phyloP scores from a whole-genome alignment of 2,329 filamentous ascomycete genomes.

The Lachnellula arida region DNA sequence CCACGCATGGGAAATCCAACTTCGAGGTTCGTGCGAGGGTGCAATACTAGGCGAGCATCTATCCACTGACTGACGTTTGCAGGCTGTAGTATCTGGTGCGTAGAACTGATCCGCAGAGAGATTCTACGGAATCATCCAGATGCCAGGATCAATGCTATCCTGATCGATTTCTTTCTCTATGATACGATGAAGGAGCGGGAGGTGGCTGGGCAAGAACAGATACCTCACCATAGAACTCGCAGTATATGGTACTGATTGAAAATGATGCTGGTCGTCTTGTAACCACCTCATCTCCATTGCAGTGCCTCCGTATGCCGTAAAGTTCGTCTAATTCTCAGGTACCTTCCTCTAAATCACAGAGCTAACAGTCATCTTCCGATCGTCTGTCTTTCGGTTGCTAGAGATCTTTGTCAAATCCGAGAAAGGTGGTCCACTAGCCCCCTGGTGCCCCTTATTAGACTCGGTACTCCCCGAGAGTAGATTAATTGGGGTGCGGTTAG shows the following conservation, averaged over 20 bases:
- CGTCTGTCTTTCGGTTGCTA: too few relatives aligned
- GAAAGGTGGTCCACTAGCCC: too few relatives aligned
- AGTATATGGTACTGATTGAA: conserved; percentile 81
- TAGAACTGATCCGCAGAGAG: conserved; percentile 80
- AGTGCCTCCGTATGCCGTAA: too few relatives aligned
- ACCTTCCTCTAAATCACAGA: too few relatives aligned
- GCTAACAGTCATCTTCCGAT: too few relatives aligned
- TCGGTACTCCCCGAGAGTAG: too few relatives aligned
- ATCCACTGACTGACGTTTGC: background rate
- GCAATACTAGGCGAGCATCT: background rate
- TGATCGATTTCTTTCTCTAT: conserved; percentile 97
- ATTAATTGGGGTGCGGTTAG: too few relatives aligned
- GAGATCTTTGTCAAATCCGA: too few relatives aligned
- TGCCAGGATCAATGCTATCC: conserved; percentile 72
- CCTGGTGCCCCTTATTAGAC: too few relatives aligned
- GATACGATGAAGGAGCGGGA: conserved; percentile 89
- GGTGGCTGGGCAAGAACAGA: conserved; percentile 50
- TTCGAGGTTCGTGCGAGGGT: conserved; percentile 57
- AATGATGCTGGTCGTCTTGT: background rate
- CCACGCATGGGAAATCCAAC: conserved; percentile 75
- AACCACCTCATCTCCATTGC: background rate
- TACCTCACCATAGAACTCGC: conserved; percentile 83
- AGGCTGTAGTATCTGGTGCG: conserved; percentile 94
- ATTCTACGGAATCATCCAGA: conserved; percentile 71
- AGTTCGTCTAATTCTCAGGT: too few relatives aligned